Evolutionary conservation across 2,329 filamentous ascomycete genomes (phyloP).

Genomic region (Aureobasidium sp.): DNA sequence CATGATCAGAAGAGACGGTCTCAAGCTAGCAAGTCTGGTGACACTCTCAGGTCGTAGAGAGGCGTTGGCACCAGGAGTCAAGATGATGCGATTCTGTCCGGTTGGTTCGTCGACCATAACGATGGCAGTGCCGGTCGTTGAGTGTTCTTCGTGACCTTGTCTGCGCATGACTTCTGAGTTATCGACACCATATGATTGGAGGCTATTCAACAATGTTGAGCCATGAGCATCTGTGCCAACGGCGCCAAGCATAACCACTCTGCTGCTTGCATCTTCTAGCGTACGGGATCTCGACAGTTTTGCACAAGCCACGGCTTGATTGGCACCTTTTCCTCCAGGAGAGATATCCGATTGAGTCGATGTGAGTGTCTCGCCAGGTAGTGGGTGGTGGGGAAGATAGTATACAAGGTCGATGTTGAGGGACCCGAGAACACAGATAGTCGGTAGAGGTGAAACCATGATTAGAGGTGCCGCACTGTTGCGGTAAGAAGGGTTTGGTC

Average conservation of each 20-base stretch:
- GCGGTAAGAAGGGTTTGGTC: neutral
- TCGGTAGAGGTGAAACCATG: neutral
- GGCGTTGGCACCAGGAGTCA: constrained; percentile 53
- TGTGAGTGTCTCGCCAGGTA: constrained; percentile 88
- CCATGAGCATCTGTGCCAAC: constrained; percentile 54
- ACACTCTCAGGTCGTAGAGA: constrained; percentile 34
- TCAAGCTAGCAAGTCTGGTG: too few relatives aligned
- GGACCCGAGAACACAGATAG: constrained; percentile 88
- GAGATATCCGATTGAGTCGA: constrained; percentile 81
- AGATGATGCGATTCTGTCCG: constrained; percentile 56
- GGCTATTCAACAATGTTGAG: too few relatives aligned
- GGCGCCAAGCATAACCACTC: constrained; percentile 56
- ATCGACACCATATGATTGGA: too few relatives aligned
- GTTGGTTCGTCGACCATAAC: constrained; percentile 54
- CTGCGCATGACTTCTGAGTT: too few relatives aligned
- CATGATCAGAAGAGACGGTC: too few relatives aligned
- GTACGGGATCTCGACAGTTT: constrained; percentile 61
- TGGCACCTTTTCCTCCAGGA: constrained; percentile 94
- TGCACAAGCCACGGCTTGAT: constrained; percentile 91
- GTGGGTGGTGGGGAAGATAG: constrained; percentile 84
- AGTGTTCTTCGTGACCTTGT: too few relatives aligned
- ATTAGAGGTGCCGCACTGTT: neutral
- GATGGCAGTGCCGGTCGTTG: constrained; percentile 54
- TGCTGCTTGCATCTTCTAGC: constrained; percentile 35
- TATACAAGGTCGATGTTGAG: constrained; percentile 96